These are phyloP conservation scores for Lecanosticta acicola DNA, from an alignment of 2,329 filamentous ascomycete species.

Conservation along the genomic window DNA sequence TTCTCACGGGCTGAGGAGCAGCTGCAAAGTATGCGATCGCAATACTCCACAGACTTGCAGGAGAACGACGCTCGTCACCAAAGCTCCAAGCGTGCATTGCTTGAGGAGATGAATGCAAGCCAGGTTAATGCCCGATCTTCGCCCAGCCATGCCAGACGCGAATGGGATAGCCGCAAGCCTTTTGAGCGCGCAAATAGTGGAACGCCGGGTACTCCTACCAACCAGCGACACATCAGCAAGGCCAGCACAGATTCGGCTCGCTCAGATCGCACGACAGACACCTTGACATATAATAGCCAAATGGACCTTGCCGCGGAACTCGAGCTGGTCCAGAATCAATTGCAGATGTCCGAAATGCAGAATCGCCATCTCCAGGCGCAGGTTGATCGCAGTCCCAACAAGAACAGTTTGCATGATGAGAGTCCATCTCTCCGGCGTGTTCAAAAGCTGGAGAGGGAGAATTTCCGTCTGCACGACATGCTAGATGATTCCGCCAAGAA, in stretches of 20 bases:
- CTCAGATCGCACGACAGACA: constrained; percentile 80
- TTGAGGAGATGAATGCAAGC: constrained; percentile 84
- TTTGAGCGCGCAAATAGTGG: constrained; percentile 57
- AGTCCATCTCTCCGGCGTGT: constrained; percentile 75
- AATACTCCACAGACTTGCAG: constrained; percentile 65
- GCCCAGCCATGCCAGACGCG: constrained; percentile 62
- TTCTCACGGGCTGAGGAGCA: constrained; percentile 78
- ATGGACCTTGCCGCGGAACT: constrained; percentile 89
- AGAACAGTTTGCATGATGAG: constrained; percentile 59
- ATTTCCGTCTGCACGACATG: constrained; percentile 86
- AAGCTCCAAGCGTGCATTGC: constrained; percentile 63
- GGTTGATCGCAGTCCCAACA: constrained; percentile 62
- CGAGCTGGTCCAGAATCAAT: constrained; percentile 86
- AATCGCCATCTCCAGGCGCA: constrained; percentile 89
- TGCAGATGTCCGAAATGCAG: constrained; percentile 91
- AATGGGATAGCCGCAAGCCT: constrained; percentile 55
- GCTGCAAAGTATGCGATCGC: constrained; percentile 68
- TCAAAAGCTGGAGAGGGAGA: constrained; percentile 87
- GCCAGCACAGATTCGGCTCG: constrained; percentile 69
- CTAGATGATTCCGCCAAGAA: constrained; percentile 92
- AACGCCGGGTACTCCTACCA: constrained; percentile 60
- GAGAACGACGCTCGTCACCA: constrained; percentile 58
- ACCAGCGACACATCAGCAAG: constrained; percentile 61
- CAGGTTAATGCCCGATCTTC: constrained; percentile 68
- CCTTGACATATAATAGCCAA: constrained; percentile 74